Base-by-base conservation (phyloP, 306 rosid species). In the Luffa aegyptiaca region DNA sequence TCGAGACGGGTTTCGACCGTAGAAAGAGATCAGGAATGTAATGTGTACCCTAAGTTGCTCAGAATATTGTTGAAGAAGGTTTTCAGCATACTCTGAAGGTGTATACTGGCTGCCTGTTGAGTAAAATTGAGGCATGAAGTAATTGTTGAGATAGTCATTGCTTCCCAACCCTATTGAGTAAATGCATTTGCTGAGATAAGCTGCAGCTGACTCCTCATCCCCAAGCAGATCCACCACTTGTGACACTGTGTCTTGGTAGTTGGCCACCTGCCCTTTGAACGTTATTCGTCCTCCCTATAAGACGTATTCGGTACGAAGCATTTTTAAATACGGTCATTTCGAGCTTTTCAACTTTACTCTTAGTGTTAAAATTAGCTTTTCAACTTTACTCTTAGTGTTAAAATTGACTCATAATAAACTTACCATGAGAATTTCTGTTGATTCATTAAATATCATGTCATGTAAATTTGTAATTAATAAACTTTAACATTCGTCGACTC, bases 111-210 rank as follows among this genome's bases (percentile, higher is more conserved):
- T 84, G 84, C 97, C 78, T 33, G 84, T 87, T 41, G 88, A 71
- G 87, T 95, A 95, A 56, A 79, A 62, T 49, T 48, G 78, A 39
- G 99, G 99, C 97, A 93, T 90, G 90, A 95, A 95, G 81, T 95
- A 93, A 87, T 95, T 95, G 92, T 95, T 95, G 5, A 95, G 96
- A 82, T 95, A 95, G 84, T 95, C 99, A 51, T 95, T 95, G 88
- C 97, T 95, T 51, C 99, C 99, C 82, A 95, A 37, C 55, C 97
- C 97, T 37, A 95, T 80, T 63, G 99, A 90, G 83, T 88, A 93
- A 39, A 95, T 91, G 87, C 99, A 95, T 84, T 75, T 91, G 77
- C 90, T 83, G 3, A 95, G 76, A 82, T 95, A 88, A 75, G 80
- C 72, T 36, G 97, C 89, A 3, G 97, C 86, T 55, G 82, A 18